Evolutionary conservation across 495 filamentous ascomycete genomes (phyloP).

Genomic region (Poronia punctata): DNA sequence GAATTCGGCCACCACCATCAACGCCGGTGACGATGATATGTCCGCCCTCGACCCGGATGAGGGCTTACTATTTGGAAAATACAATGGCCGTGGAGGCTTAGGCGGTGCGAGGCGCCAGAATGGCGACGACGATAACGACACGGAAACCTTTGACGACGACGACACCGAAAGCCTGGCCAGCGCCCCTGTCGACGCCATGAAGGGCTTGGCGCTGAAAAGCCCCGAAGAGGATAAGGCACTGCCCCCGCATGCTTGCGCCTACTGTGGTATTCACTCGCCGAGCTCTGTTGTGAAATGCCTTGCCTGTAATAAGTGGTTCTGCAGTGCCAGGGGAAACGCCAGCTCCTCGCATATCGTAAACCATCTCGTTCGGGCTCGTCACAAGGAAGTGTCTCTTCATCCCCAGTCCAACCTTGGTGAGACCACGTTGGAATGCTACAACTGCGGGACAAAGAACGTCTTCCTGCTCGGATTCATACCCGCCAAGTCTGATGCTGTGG

Average conservation of each 20-base stretch:
- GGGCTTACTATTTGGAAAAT: slow-evolving; percentile 60
- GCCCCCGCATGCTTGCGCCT: slow-evolving; percentile 95
- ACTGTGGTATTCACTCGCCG: slow-evolving; percentile 95
- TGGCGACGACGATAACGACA: slow-evolving; percentile 84
- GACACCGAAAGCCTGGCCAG: slow-evolving; percentile 90
- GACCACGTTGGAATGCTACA: slow-evolving; percentile 97
- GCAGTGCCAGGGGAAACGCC: slow-evolving; percentile 92
- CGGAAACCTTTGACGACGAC: slow-evolving; percentile 79
- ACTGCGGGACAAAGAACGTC: slow-evolving; percentile 98
- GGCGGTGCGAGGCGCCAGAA: slow-evolving; percentile 49
- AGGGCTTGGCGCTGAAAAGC: slow-evolving; percentile 55
- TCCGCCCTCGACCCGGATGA: slow-evolving; percentile 69
- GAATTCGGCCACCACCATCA: slow-evolving; percentile 65
- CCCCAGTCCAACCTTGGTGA: slow-evolving; percentile 92
- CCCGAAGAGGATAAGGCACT: slow-evolving; percentile 84
- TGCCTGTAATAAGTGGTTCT: slow-evolving; percentile 97
- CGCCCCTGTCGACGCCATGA: slow-evolving; percentile 68
- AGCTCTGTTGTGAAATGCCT: slow-evolving; percentile 95
- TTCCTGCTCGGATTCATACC: slow-evolving; percentile 99
- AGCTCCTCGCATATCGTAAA: slow-evolving; percentile 98
- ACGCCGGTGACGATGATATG: slow-evolving; percentile 59
- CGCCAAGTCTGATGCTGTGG: slow-evolving; percentile 97
- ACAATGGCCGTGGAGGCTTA: slow-evolving; percentile 48
- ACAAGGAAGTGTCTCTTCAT: slow-evolving; percentile 98
- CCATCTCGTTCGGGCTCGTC: slow-evolving; percentile 91